These are phyloP conservation scores for Melampsora occidentalis DNA, from an alignment of 1,284 basidiomycete species.

Conservation along the genomic window DNA sequence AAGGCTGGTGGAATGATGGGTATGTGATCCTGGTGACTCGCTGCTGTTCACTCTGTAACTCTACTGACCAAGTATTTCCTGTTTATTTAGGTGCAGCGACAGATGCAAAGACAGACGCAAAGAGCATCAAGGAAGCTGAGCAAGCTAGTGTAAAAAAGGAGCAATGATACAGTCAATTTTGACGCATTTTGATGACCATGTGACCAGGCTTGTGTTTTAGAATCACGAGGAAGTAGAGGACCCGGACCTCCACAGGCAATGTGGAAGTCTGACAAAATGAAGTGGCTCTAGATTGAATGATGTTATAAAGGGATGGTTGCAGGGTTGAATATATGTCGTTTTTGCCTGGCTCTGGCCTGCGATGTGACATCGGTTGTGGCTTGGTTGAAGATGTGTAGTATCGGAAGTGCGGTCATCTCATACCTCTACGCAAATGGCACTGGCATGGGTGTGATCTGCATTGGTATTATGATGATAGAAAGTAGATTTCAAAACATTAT, in stretches of 20 bases:
- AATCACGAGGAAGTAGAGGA: too few species aligned
- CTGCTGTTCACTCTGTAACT: background rate
- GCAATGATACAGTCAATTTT: conserved; percentile 2
- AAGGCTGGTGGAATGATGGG: conserved; percentile 41
- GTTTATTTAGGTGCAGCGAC: conserved; percentile 30
- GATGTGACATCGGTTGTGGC: too few species aligned
- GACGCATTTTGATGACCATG: background rate
- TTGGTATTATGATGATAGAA: too few species aligned
- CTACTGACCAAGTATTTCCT: background rate
- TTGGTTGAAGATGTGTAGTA: too few species aligned
- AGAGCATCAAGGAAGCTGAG: conserved; percentile 43
- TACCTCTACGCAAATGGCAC: too few species aligned
- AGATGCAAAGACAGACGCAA: conserved; percentile 40
- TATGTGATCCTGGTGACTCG: background rate
- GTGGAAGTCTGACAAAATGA: background rate
- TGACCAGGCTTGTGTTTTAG: background rate
- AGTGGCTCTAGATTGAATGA: background rate
- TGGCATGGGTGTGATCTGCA: too few species aligned
- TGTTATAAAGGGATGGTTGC: background rate
- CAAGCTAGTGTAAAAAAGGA: conserved; percentile 42
- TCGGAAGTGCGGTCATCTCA: too few species aligned
- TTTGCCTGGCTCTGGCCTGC: too few species aligned
- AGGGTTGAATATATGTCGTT: too few species aligned
- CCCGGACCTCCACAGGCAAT: too few species aligned
- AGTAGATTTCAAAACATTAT: too few species aligned